These are phyloP conservation scores for Aspergillus melleus DNA, from an alignment of 2,329 filamentous ascomycete genomes.

Conservation along the genomic window DNA sequence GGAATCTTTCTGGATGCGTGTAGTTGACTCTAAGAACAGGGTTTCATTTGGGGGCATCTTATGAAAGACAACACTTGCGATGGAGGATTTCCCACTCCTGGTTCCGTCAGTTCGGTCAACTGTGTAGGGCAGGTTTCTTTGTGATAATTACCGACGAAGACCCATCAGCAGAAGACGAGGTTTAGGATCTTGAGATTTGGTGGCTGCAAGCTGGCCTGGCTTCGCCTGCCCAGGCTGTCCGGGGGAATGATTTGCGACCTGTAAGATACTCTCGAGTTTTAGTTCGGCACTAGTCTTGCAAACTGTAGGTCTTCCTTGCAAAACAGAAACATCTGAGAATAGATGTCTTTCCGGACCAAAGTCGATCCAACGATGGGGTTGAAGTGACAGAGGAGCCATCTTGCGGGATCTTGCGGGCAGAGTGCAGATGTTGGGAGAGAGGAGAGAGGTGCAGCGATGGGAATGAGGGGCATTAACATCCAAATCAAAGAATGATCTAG, in stretches of 20 bases:
- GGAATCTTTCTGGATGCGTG: slow-evolving; percentile 88
- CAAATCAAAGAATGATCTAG: background rate
- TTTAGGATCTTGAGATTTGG: slow-evolving; percentile 62
- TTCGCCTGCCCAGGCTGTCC: slow-evolving; percentile 27
- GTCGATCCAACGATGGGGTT: slow-evolving; percentile 3
- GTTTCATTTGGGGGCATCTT: slow-evolving; percentile 96
- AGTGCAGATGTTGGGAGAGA: background rate
- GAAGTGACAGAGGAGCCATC: background rate
- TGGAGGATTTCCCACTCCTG: slow-evolving; percentile 97
- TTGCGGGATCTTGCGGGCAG: background rate
- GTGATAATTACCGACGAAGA: slow-evolving; percentile 71
- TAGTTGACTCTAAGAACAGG: slow-evolving; percentile 91
- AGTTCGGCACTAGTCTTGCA: background rate
- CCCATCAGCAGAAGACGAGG: slow-evolving; percentile 92
- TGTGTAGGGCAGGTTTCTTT: background rate
- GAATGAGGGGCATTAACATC: background rate
- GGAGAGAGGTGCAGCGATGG: background rate
- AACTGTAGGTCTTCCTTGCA: background rate
- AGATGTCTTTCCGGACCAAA: slow-evolving; percentile 8
- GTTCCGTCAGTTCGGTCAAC: slow-evolving; percentile 17
- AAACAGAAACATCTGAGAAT: background rate
- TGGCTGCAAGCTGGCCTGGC: slow-evolving; percentile 28
- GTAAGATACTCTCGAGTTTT: slow-evolving; percentile 24
- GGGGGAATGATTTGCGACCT: slow-evolving; percentile 30
- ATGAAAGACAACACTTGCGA: slow-evolving; percentile 98